Conservation (phyloP, 2,329 filamentous ascomycete genomes). For the Aspergillus vadensis region DNA sequence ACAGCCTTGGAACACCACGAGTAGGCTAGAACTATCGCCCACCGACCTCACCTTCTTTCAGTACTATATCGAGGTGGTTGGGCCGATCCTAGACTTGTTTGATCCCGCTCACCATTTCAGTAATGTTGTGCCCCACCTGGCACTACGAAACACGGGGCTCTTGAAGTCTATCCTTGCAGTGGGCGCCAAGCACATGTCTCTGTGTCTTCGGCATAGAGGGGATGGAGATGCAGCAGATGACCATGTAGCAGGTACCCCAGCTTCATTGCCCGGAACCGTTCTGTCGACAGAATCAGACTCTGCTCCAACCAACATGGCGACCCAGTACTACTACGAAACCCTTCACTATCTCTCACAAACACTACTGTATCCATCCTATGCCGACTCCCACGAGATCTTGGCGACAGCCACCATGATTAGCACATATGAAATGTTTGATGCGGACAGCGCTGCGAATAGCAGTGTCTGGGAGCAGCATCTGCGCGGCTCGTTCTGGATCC, state of each 20-base stretch:
- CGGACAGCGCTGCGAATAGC: conserved; percentile 36
- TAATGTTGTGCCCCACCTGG: conserved; percentile 15
- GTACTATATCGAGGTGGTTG: conserved; percentile 16
- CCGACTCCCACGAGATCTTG: conserved; percentile 55
- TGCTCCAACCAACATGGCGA: conserved; percentile 12
- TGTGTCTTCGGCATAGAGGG: too few species aligned
- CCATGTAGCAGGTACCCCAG: too few species aligned
- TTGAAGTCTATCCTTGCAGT: too few species aligned
- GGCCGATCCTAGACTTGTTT: conserved; percentile 21
- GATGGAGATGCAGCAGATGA: too few species aligned
- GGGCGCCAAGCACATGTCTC: too few species aligned
- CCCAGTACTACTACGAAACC: conserved; percentile 63
- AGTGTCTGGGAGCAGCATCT: conserved; percentile 63
- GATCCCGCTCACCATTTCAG: conserved; percentile 20
- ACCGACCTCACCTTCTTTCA: conserved; percentile 13
- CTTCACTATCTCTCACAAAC: conserved; percentile 62
- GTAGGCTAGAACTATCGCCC: background rate
- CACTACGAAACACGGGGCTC: too few species aligned
- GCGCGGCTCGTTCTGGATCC: conserved; percentile 66
- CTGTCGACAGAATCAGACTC: too few species aligned
- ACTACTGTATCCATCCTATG: conserved; percentile 59
- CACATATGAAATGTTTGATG: conserved; percentile 66
- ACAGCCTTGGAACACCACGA: too few species aligned
- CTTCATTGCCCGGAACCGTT: too few species aligned
- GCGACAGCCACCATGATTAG: conserved; percentile 61